These are phyloP conservation scores for Leishmania aethiopica DNA, from an alignment of 208 protist species.

Conservation along the genomic window DNA sequence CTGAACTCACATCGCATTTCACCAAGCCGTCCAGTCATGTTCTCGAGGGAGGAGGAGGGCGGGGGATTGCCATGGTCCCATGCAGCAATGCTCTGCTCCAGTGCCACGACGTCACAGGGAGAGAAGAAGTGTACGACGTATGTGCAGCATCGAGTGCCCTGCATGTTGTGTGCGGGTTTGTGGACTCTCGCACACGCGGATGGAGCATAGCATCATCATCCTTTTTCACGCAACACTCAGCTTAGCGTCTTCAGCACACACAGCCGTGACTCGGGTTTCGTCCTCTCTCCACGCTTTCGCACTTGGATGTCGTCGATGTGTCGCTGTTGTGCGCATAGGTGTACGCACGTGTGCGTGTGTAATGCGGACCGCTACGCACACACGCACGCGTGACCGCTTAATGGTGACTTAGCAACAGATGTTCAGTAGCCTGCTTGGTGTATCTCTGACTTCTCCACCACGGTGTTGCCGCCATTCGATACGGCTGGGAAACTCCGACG, in stretches of 20 bases:
- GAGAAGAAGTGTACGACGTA: not conserved
- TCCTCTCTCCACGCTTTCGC: not conserved
- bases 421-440: not conserved
- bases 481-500: not conserved
- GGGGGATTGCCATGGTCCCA: not conserved
- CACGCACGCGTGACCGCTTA: not conserved
- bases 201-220: not conserved
- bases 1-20: not conserved
- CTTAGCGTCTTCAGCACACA: not conserved
- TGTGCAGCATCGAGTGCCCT: not conserved
- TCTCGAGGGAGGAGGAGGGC: not conserved
- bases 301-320: not conserved
- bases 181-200: not conserved
- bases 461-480: not conserved
- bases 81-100: not conserved
- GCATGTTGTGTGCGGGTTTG: constrained; percentile 1
- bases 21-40: not conserved
- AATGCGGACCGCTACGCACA: not conserved
- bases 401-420: not conserved
- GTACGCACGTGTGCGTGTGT: not conserved
- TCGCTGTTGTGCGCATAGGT: not conserved
- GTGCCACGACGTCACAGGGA: not conserved
- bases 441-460: not conserved
- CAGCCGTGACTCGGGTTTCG: not conserved
- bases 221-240: not conserved